Conservation (phyloP, 192 early-diverging fungal species). For the Mortierella alpina region DNA sequence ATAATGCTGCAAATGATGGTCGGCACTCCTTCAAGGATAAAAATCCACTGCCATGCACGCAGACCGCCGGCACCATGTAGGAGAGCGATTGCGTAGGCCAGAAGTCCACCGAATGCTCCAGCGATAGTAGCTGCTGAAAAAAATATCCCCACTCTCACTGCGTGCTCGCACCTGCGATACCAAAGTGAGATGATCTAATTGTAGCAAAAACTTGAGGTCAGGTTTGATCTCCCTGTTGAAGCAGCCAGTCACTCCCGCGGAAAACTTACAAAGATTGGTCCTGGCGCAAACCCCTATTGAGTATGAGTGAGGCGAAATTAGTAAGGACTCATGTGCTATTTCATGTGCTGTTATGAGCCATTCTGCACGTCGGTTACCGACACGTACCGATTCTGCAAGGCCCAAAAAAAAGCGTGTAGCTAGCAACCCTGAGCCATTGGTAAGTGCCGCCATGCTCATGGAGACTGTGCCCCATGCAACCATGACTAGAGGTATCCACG, state of each 20-base stretch:
- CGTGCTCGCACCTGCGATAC: constrained; percentile 63
- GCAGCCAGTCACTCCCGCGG: too few species aligned
- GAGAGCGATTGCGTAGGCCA: constrained; percentile 66
- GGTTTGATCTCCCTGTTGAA: not conserved
- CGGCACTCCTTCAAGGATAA: constrained; percentile 71
- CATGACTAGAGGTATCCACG: constrained; percentile 63
- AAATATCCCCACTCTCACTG: constrained; percentile 60
- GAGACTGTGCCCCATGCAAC: constrained; percentile 59
- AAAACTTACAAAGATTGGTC: constrained; percentile 1
- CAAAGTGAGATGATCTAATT: constrained; percentile 54
- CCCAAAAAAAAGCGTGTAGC: constrained; percentile 49
- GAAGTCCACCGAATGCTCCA: constrained; percentile 68
- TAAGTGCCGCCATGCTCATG: constrained; percentile 56
- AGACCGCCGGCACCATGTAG: constrained; percentile 60
- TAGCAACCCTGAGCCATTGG: constrained; percentile 47
- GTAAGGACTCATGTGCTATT: not conserved
- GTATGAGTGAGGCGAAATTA: not conserved
- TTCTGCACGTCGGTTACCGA: not conserved
- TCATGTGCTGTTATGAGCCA: not conserved
- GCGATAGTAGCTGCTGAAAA: constrained; percentile 63
- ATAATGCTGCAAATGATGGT: constrained; percentile 47
- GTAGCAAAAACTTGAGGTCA: not conserved
- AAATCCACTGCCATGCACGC: constrained; percentile 72
- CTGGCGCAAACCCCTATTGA: constrained; percentile 10
- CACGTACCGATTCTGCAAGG: constrained; percentile 22